Conservation (phyloP, 331 rosid species). For the Quercus phellos region DNA sequence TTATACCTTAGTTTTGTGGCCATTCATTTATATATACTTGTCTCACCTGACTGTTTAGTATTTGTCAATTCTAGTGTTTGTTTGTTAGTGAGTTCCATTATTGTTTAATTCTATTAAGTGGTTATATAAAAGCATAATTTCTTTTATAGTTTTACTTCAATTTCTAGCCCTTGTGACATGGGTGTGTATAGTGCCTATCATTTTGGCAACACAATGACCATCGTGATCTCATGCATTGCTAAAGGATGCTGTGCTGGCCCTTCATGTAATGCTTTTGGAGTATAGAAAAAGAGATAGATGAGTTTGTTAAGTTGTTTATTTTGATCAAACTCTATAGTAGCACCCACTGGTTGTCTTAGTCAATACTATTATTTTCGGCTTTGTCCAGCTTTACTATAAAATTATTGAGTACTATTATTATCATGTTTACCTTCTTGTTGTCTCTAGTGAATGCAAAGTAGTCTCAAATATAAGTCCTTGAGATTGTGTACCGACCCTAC, state of each 20-base stretch:
- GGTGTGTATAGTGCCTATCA: background rate
- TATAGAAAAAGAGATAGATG: background rate
- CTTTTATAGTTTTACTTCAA: background rate
- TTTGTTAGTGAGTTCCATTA: background rate
- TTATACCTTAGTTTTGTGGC: too few relatives aligned
- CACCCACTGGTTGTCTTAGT: too few relatives aligned
- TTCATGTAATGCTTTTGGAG: background rate
- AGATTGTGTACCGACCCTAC: background rate
- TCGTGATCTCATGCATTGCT: background rate
- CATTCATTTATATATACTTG: background rate
- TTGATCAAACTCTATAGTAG: too few relatives aligned
- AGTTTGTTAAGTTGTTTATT: too few relatives aligned
- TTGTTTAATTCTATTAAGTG: background rate
- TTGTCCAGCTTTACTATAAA: too few relatives aligned
- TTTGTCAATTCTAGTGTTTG: background rate
- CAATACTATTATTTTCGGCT: too few relatives aligned
- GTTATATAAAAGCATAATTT: background rate
- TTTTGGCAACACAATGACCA: background rate
- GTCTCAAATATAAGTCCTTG: background rate
- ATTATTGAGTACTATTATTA: too few relatives aligned
- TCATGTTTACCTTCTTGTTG: background rate
- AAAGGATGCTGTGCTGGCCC: background rate
- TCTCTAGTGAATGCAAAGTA: background rate
- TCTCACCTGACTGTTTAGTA: background rate
- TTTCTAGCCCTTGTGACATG: background rate